Conservation (phyloP, 768 basidiomycete genomes). For the Boletus speciosus region DNA sequence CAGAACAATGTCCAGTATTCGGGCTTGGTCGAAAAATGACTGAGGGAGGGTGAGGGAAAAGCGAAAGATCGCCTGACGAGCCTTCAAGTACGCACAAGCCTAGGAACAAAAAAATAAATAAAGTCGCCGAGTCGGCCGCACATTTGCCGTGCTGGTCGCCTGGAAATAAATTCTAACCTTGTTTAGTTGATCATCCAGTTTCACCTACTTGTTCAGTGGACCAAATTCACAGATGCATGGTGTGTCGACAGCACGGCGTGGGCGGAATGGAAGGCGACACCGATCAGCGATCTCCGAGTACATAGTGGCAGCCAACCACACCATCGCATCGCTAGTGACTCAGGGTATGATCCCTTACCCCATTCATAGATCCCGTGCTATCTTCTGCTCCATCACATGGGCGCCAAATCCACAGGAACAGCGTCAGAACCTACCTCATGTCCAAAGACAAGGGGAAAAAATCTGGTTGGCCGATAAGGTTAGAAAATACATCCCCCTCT, state of each 20-base stretch:
- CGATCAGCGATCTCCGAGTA: background rate
- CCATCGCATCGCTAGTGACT: background rate
- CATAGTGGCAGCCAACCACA: background rate
- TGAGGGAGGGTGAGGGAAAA: background rate
- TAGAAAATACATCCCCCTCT: background rate
- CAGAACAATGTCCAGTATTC: background rate
- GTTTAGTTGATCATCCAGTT: background rate
- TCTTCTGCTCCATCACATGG: background rate
- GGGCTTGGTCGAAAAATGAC: background rate
- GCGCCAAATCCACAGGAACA: background rate
- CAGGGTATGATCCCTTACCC: background rate
- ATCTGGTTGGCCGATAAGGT: slow-evolving; percentile 3
- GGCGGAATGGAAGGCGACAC: background rate
- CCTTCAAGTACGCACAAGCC: background rate
- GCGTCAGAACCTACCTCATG: slow-evolving; percentile 4
- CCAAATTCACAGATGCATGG: background rate
- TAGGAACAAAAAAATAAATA: background rate
- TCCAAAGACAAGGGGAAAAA: background rate
- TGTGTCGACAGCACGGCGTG: background rate
- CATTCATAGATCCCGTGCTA: slow-evolving; percentile 1
- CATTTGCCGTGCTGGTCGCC: background rate
- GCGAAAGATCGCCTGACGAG: background rate
- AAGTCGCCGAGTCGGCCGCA: background rate
- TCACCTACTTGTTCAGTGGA: background rate
- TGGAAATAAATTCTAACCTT: background rate